Evolutionary conservation across 176 grass and related monocot genomes (phyloP).

Genomic region (Ensete glaucum): DNA sequence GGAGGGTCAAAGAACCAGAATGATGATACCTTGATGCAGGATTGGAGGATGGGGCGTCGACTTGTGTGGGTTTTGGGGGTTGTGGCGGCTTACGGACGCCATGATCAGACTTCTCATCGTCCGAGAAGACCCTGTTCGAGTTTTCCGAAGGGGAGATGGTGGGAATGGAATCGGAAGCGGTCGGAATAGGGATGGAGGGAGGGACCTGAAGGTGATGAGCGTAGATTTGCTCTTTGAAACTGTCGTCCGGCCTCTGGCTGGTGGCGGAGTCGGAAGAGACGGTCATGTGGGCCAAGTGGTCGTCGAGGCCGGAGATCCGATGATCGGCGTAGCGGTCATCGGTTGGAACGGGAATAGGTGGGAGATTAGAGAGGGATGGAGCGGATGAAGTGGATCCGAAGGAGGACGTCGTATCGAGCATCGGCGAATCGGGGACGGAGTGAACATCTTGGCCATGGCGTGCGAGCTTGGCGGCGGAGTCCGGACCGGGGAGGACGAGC

Average conservation of each 20-base stretch:
- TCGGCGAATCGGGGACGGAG: no score
- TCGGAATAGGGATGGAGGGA: constrained; percentile 32
- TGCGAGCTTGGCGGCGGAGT: constrained; percentile 7
- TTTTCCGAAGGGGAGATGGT: constrained; percentile 49
- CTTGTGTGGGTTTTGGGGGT: constrained; percentile 8
- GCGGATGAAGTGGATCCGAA: no score
- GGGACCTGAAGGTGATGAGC: background rate
- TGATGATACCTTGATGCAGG: constrained; percentile 41
- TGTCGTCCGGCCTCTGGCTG: constrained; percentile 16
- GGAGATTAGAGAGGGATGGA: no score
- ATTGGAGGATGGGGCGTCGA: constrained; percentile 27
- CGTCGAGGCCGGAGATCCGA: constrained; percentile 31
- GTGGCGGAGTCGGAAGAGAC: constrained; percentile 23
- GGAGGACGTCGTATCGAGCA: no score
- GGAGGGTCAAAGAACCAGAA: constrained; percentile 9
- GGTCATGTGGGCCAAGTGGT: constrained; percentile 6
- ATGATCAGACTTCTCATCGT: constrained; percentile 88
- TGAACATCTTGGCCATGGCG: no score
- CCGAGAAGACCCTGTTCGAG: constrained; percentile 40
- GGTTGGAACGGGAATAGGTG: constrained; percentile 20
- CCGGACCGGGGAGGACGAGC: background rate
- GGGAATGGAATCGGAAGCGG: constrained; percentile 25
- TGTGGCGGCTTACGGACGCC: constrained; percentile 36
- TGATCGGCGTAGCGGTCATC: constrained; percentile 38
- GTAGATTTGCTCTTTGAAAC: constrained; percentile 12